Evolutionary conservation across 495 filamentous ascomycete species (phyloP), one percentile per base, ranked within the genome.

Genomic region (Acidiella bohemica): DNA sequence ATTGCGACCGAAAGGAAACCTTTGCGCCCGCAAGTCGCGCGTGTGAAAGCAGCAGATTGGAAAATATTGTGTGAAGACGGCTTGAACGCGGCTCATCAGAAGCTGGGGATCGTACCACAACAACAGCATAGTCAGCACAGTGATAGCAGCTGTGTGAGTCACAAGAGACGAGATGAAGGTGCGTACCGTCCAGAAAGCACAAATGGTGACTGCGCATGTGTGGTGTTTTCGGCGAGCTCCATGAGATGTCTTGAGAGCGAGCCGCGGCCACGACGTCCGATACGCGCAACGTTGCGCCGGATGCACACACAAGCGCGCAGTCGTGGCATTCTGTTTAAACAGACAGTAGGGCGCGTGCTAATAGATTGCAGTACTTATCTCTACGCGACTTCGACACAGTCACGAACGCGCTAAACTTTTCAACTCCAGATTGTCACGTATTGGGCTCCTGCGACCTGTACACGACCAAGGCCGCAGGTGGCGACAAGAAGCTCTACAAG

Each of bases 401-500:
- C 42, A 85, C 84, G 21, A 78, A 75, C 56, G 80, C 88, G 32
- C 72, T 99, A 50, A 93, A 88, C 53, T 96, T 96, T 66, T 79
- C 87, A 53, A 96, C 90, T 2, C 70, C 77, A 11, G 87, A 95
- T 56, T 85, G 81, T 52, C 81, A 86, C 50, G 78, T 96, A 47
- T 72, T 81, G 10, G 90, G 90, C 40, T 79, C 83, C 32, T 94
- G 86, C 66, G 90, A 99, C 59, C 72, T 95, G 14, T 99, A 93
- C 67, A 95, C 85, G 6, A 96, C 86, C 25, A 96, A 96, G 62
- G 85, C 90, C 11, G 84, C 88, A 30, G 82, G 86, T 26, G 71
- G 75, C 50, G 92, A 99, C 60, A 93, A 94, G 67, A 95, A 93
- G 60, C 68, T 96, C 2, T 96, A 96, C 71, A 88, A 88, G 59